Conservation (phyloP, 2,329 filamentous ascomycete genomes). For the Aspergillus fijiensis region DNA sequence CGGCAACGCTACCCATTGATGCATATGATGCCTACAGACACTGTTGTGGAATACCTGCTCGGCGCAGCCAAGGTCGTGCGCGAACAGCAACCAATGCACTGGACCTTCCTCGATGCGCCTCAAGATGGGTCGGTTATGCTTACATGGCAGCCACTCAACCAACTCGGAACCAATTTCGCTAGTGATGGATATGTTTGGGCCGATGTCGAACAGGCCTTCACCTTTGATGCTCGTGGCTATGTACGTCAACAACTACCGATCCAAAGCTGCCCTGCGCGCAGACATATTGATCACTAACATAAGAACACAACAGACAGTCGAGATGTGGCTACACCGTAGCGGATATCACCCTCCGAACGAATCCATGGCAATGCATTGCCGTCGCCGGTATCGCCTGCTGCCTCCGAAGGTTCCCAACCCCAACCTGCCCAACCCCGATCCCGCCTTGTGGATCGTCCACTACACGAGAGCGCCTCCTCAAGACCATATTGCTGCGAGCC, state of each 20-base stretch:
- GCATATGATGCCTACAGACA: constrained; percentile 68
- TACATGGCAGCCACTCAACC: constrained; percentile 80
- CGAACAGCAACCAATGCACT: constrained; percentile 82
- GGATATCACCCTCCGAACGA: constrained; percentile 76
- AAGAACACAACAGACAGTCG: constrained; percentile 65
- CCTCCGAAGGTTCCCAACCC: constrained; percentile 68
- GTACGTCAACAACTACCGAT: constrained; percentile 50
- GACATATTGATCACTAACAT: constrained; percentile 5
- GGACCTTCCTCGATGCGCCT: constrained; percentile 85
- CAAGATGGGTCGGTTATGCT: constrained; percentile 79
- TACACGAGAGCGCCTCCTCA: constrained; percentile 75
- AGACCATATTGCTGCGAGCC: constrained; percentile 67
- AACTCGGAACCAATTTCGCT: constrained; percentile 71
- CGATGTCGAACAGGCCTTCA: constrained; percentile 73
- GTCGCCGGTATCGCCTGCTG: constrained; percentile 81
- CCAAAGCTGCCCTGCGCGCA: background rate
- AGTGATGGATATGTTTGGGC: constrained; percentile 94
- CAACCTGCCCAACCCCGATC: constrained; percentile 70
- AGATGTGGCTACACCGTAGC: constrained; percentile 78
- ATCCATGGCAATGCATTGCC: constrained; percentile 70
- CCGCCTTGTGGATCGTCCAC: constrained; percentile 86
- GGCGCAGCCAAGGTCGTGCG: constrained; percentile 82
- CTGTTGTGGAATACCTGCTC: constrained; percentile 80
- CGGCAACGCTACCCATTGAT: constrained; percentile 75
- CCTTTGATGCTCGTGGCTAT: constrained; percentile 70